Conservation (phyloP, 2,329 filamentous ascomycete genomes). For the Metarhizium brunneum region DNA sequence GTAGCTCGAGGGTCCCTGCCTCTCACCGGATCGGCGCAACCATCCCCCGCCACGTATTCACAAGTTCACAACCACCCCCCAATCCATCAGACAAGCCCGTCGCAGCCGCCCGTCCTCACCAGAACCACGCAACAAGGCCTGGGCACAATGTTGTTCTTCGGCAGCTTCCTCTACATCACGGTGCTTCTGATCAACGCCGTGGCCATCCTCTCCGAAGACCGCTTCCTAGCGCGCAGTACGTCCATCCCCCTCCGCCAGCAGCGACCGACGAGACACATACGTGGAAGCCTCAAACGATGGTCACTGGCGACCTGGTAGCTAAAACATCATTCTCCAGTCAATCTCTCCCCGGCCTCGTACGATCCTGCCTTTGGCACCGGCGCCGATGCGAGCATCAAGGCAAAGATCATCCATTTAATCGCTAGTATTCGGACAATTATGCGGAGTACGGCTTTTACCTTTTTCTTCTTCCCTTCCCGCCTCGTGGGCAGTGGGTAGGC, state of each 20-base stretch:
- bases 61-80: neutral
- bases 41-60: slow-evolving; percentile 14
- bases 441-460: slow-evolving; percentile 53
- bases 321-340: slow-evolving; percentile 36
- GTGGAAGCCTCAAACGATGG: neutral
- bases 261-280: neutral
- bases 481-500: neutral
- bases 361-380: slow-evolving; percentile 72
- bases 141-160: slow-evolving; percentile 55
- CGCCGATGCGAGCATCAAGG: slow-evolving; percentile 70
- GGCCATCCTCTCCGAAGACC: slow-evolving; percentile 88
- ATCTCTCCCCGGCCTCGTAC: slow-evolving; percentile 61
- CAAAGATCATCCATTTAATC: slow-evolving; percentile 81
- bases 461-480: neutral
- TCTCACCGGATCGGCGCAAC: slow-evolving; percentile 23
- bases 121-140: neutral
- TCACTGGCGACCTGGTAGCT: neutral
- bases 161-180: slow-evolving; percentile 66
- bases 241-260: neutral
- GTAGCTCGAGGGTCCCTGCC: no score
- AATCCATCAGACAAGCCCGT: neutral
- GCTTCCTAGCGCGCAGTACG: slow-evolving; percentile 67
- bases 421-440: slow-evolving; percentile 84
- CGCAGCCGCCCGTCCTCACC: neutral
- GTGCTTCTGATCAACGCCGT: slow-evolving; percentile 90